Percentiles rank a stretch among this genome's conserved stretches.
phyloP scores from a whole-genome alignment of 1,139 yeast genomes.

The Magnusiomyces tetraspermus region DNA sequence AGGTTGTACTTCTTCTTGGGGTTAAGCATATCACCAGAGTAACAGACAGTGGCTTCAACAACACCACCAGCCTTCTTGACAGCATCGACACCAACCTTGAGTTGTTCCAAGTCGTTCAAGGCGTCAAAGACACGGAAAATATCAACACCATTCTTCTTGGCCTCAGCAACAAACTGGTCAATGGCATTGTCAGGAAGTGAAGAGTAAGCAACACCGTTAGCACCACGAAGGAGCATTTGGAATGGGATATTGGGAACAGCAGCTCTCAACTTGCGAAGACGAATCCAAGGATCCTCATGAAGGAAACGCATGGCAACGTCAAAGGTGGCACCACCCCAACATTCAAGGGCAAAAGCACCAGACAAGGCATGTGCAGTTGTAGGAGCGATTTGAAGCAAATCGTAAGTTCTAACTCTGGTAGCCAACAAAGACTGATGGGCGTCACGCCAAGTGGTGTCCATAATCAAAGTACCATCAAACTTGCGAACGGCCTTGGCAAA shows the following conservation, averaged over 20 bases:
- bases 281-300: constrained; percentile 98
- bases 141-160: constrained; percentile 93
- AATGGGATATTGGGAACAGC: constrained; percentile 96
- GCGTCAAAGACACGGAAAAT: constrained; percentile 97
- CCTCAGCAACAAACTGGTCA: constrained; percentile 91
- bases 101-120: constrained; percentile 88
- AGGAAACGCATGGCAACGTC: constrained; percentile 98
- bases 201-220: constrained; percentile 97
- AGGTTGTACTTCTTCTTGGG: constrained; percentile 93
- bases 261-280: constrained; percentile 77
- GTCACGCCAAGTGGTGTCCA: constrained; percentile 99
- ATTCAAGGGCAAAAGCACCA: constrained; percentile 91
- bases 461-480: constrained; percentile 77
- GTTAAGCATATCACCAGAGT: constrained; percentile 96
- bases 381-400: constrained; percentile 82
- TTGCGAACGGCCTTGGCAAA: constrained; percentile 82
- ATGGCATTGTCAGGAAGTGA: constrained; percentile 97
- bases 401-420: constrained; percentile 92
- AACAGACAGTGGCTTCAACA: constrained; percentile 95
- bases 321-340: constrained; percentile 99
- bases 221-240: constrained; percentile 98
- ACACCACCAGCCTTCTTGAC: constrained; percentile 98
- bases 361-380: constrained; percentile 84
- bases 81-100: constrained; percentile 95
- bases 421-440: constrained; percentile 98